These are phyloP conservation scores for Hemileccinum hortonii DNA, from an alignment of 1,284 basidiomycete species.

Conservation along the genomic window DNA sequence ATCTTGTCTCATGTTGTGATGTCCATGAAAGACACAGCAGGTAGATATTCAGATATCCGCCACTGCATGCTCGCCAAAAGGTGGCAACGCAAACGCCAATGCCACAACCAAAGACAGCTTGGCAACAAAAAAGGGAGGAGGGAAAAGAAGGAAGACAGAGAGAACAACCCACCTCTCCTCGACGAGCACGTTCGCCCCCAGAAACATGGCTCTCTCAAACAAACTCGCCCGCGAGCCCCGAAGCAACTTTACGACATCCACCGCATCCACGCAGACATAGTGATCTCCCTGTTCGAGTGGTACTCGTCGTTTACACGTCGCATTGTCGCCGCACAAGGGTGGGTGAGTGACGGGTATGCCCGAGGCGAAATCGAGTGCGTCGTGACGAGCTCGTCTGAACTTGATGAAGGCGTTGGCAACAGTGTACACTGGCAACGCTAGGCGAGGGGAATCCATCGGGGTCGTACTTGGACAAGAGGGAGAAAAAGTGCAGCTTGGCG, in stretches of 20 bases:
- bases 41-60: not conserved
- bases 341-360: slow-evolving; percentile 57
- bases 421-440: slow-evolving; percentile 35
- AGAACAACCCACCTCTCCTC: slow-evolving; percentile 60
- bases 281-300: slow-evolving; percentile 49
- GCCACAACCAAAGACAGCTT: slow-evolving; percentile 1
- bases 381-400: slow-evolving; percentile 39
- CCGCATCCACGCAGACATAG: slow-evolving; percentile 61
- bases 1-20: not conserved
- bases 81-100: not conserved
- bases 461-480: not conserved
- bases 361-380: slow-evolving; percentile 47
- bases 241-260: slow-evolving; percentile 59
- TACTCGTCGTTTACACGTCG: slow-evolving; percentile 38
- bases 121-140: not conserved
- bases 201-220: slow-evolving; percentile 49
- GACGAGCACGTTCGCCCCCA: slow-evolving; percentile 61
- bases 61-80: not conserved
- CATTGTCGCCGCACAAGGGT: slow-evolving; percentile 35
- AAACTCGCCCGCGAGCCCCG: slow-evolving; percentile 52
- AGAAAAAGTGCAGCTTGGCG: not conserved
- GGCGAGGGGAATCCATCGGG: slow-evolving; percentile 21
- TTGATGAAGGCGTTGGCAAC: slow-evolving; percentile 56
- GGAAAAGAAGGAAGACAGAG: not conserved
- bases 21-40: not conserved